phyloP scores from a whole-genome alignment of 164 flowering plant genomes.

The Tetracentron sinense region DNA sequence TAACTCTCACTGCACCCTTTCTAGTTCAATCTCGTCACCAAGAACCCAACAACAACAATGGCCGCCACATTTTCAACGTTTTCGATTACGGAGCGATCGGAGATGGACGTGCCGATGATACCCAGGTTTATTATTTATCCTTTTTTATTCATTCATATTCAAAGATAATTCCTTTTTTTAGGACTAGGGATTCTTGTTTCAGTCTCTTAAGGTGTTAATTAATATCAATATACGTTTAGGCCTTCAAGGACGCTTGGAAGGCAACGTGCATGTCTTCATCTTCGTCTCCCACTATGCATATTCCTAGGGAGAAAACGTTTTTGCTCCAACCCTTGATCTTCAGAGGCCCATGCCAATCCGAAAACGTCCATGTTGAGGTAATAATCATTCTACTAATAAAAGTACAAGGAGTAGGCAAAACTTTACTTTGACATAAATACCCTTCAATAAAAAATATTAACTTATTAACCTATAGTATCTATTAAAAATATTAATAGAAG shows the following conservation, averaged over 20 bases:
- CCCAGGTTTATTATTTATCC: background rate
- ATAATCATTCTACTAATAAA: too few relatives aligned
- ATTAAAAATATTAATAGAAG: too few relatives aligned
- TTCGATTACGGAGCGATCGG: conserved; percentile 16
- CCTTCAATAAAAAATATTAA: too few relatives aligned
- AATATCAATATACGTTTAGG: too few relatives aligned
- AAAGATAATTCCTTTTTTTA: too few relatives aligned
- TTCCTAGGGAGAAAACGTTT: conserved; percentile 6
- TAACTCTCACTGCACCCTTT: background rate
- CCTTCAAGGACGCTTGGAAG: conserved; percentile 19
- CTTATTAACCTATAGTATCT: too few relatives aligned
- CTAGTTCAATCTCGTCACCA: background rate
- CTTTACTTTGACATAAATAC: too few relatives aligned
- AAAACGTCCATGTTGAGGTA: conserved; percentile 11
- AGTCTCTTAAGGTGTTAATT: too few relatives aligned
- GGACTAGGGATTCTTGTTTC: too few relatives aligned
- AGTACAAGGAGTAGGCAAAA: too few relatives aligned
- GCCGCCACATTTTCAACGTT: conserved; percentile 5
- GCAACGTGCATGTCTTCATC: conserved; percentile 10
- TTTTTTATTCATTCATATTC: background rate
- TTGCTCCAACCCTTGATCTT: background rate
- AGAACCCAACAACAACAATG: background rate
- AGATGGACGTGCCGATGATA: conserved; percentile 13
- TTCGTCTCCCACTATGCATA: background rate
- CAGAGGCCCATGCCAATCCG: background rate